Evolutionary conservation across 1,139 yeast genomes (phyloP).

Genomic region (Suhomyces wounanorum): DNA sequence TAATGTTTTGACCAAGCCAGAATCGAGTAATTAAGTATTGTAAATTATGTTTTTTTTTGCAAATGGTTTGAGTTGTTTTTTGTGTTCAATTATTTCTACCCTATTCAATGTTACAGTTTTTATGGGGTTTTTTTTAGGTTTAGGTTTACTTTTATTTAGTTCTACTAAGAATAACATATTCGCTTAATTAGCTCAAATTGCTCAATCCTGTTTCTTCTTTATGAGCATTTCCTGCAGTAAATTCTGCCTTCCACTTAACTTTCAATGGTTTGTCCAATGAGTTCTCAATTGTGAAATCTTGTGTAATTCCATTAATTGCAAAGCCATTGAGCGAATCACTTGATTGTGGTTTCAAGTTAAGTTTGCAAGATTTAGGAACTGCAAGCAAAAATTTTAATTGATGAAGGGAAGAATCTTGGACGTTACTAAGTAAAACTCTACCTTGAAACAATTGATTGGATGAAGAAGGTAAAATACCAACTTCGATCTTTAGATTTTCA

Average conservation of each 20-base stretch:
- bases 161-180: conserved; percentile 7
- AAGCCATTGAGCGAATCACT: conserved; percentile 55
- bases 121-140: background rate
- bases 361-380: conserved; percentile 71
- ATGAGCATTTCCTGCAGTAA: conserved; percentile 46
- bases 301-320: conserved; percentile 57
- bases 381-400: conserved; percentile 74
- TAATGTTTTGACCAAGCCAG: conserved; percentile 18
- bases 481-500: conserved; percentile 53
- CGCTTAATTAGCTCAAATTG: conserved; percentile 22
- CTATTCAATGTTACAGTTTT: background rate
- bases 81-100: background rate
- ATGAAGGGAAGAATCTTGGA: conserved; percentile 30
- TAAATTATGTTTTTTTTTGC: background rate
- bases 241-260: conserved; percentile 80
- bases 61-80: background rate
- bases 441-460: conserved; percentile 46
- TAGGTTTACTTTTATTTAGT: conserved; percentile 6
- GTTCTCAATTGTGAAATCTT: conserved; percentile 60
- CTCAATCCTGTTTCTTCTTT: conserved; percentile 61
- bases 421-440: conserved; percentile 45
- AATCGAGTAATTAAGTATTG: background rate
- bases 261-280: conserved; percentile 55
- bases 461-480: conserved; percentile 41
- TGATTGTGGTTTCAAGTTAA: conserved; percentile 71